A percentile compares a stretch with the other conserved stretches of the same genome.
phyloP scores from a whole-genome alignment of 2,329 filamentous ascomycete species.

The Monosporascus sp. region DNA sequence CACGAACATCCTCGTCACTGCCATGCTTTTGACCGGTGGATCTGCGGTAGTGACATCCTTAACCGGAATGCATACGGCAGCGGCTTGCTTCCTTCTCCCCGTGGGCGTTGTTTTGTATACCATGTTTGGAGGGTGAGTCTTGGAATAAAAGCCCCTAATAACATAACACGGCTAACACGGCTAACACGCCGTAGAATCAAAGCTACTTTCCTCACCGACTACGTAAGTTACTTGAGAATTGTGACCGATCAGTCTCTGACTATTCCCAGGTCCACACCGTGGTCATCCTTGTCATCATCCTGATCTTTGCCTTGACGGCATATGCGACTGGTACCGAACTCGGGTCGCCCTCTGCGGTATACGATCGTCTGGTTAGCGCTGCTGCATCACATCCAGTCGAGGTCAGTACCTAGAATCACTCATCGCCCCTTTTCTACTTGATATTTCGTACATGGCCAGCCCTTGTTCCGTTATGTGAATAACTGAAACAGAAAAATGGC shows the following conservation, averaged over 20 bases:
- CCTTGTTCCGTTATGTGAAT: too few species aligned
- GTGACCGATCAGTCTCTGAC: not conserved
- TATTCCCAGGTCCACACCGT: slow-evolving; percentile 62
- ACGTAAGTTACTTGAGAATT: slow-evolving; percentile 24
- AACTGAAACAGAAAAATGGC: not conserved
- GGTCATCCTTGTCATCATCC: slow-evolving; percentile 73
- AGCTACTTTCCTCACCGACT: slow-evolving; percentile 78
- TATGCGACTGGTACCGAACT: slow-evolving; percentile 68
- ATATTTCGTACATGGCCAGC: too few species aligned
- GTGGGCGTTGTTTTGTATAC: slow-evolving; percentile 77
- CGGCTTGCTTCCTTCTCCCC: slow-evolving; percentile 76
- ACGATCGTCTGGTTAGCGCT: slow-evolving; percentile 67
- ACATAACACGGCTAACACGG: too few species aligned
- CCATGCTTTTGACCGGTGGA: slow-evolving; percentile 81
- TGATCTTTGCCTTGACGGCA: slow-evolving; percentile 74
- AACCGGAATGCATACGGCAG: slow-evolving; percentile 68
- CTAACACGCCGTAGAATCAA: slow-evolving; percentile 52
- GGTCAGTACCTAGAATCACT: not conserved
- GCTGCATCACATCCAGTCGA: slow-evolving; percentile 64
- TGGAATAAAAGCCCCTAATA: not conserved
- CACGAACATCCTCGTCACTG: slow-evolving; percentile 79
- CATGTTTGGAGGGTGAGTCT: slow-evolving; percentile 52
- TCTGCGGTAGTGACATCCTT: slow-evolving; percentile 64
- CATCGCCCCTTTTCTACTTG: not conserved
- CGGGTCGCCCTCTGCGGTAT: slow-evolving; percentile 69